Base-by-base conservation (phyloP, 371 early-diverging fungal species). In the Mucor indicus region DNA sequence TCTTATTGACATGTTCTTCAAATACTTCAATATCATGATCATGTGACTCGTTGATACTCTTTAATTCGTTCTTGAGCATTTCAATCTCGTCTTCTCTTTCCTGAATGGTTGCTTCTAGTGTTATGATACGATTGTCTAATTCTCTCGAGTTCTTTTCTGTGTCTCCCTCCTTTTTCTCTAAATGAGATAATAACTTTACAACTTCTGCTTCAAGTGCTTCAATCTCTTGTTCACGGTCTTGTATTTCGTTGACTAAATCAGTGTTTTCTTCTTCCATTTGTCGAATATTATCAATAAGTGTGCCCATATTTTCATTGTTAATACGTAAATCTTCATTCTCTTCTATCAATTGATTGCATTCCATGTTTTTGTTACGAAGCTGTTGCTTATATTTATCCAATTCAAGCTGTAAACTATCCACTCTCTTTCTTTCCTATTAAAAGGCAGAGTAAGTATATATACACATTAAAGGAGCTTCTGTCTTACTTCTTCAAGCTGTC, bases 171-270 rank as follows among this genome's bases (percentile, higher is more conserved):
- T 33, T 38, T 33, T 51, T 46, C 3, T 57, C 57, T 20, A 45
- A 25, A 13, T 47, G 35, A 17, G 48, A 37, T 3, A 57, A 15
- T 48, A 71, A 51, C 49, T 74, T 77, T 20, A 57, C 64, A 1
- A 77, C 50, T 31, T 67, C 60, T 4, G 44, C 53, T 33, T 72
- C 63, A 9, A 77, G 37, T 9, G 55, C 64, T 9, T 33, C 27
- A 35, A 70, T 51, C 19, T 75, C 75, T 6, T 55, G 62, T 35
- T 60, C 60, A 6, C 67, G 58, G 15, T 57, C 44, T 27, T 67
- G 57, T 4, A 74, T 25, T 19, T 57, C 68, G 9, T 32, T 21
- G 15, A 41, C 40, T 17, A 71, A 24, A 3, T 51, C 42, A 0
- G 46, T 37, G 20, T 65, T 59, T 21, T 62, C 45, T 10, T 54